Percentiles rank a stretch among this genome's conserved stretches.
Conservation (phyloP, 495 filamentous ascomycete species). For the Tuber borchii region DNA sequence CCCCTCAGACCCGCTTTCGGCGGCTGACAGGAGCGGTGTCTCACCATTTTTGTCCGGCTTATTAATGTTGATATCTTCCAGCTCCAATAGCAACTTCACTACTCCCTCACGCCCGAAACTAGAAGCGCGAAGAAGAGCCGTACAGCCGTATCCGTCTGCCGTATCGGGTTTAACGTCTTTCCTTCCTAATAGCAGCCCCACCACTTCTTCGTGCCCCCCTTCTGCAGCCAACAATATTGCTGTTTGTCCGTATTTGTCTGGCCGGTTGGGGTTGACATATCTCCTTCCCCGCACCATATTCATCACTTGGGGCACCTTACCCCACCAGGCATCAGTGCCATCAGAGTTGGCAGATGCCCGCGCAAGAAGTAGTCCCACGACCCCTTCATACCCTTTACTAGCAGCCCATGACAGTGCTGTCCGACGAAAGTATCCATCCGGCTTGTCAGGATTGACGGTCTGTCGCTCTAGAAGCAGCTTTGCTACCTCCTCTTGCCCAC, state of each 20-base stretch:
- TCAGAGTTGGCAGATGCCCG: background rate
- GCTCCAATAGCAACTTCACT: background rate
- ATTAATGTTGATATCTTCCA: background rate
- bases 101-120: too few relatives aligned
- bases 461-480: background rate
- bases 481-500: too few relatives aligned
- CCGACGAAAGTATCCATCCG: background rate
- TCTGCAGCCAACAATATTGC: background rate
- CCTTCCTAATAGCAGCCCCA: background rate
- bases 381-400: background rate
- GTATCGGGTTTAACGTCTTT: background rate
- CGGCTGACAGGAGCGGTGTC: background rate
- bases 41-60: background rate
- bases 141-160: too few relatives aligned
- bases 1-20: background rate
- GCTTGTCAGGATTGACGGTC: background rate
- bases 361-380: background rate
- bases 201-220: background rate
- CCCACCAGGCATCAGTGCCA: background rate
- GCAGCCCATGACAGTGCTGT: background rate
- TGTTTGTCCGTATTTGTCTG: background rate
- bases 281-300: background rate
- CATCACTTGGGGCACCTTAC: background rate
- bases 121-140: background rate
- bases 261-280: background rate